A percentile compares a stretch with the other conserved stretches of the same genome.
These are phyloP conservation scores for Spathaspora gorwiae DNA, from an alignment of 805 yeast species.

Conservation along the genomic window DNA sequence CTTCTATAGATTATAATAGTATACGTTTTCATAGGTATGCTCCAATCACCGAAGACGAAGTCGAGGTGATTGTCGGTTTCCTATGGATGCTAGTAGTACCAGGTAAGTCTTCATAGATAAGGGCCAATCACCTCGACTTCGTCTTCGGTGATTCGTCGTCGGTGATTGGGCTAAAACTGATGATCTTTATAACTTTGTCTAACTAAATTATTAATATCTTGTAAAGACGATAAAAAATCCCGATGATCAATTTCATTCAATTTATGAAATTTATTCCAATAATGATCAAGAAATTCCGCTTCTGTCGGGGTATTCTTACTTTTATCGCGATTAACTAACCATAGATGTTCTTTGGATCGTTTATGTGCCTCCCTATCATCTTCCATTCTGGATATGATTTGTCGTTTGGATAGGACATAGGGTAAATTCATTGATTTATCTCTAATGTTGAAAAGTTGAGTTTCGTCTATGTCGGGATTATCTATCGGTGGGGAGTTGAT, in stretches of 20 bases:
- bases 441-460: constrained; percentile 22
- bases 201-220: constrained; percentile 53
- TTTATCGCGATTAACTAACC: constrained; percentile 59
- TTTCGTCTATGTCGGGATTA: constrained; percentile 23
- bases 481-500: constrained; percentile 20
- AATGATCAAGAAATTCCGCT: constrained; percentile 37
- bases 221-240: constrained; percentile 41
- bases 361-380: constrained; percentile 91
- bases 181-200: constrained; percentile 48
- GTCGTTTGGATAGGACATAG: constrained; percentile 36
- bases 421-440: constrained; percentile 11
- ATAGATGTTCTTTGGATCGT: constrained; percentile 71
- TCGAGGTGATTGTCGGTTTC: no score
- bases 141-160: no score
- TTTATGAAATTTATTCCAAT: constrained; percentile 45
- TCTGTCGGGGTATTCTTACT: constrained; percentile 31
- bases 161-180: constrained; percentile 21
- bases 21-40: no score
- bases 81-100: no score
- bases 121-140: no score
- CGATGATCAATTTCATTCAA: constrained; percentile 43
- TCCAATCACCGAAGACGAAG: no score
- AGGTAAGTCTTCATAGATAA: no score
- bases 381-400: constrained; percentile 76
- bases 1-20: no score